A percentile compares a stretch with the other conserved stretches of the same genome.
phyloP scores from a whole-genome alignment of 2,329 filamentous ascomycete species.

The Aspergillus ustus region DNA sequence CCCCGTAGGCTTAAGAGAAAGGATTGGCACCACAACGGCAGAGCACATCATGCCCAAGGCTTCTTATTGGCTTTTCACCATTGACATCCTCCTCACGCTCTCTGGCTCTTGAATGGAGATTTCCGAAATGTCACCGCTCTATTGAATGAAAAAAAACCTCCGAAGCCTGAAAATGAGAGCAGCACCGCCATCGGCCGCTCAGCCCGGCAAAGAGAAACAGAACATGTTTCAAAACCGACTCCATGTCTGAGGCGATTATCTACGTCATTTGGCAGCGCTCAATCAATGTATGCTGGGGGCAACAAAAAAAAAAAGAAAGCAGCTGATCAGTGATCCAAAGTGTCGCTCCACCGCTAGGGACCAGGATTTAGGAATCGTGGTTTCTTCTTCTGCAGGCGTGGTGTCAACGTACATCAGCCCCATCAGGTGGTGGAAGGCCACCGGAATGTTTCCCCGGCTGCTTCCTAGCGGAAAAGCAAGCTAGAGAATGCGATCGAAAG shows the following conservation, averaged over 20 bases:
- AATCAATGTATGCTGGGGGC: not conserved
- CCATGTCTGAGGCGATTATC: constrained; percentile 9
- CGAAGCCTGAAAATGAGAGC: not conserved
- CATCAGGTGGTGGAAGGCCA: constrained; percentile 9
- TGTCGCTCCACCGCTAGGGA: constrained; percentile 9
- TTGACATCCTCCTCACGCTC: not conserved
- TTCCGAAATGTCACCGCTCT: not conserved
- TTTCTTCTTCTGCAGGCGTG: constrained; percentile 13
- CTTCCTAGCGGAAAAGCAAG: constrained; percentile 1
- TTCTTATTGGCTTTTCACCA: constrained; percentile 7
- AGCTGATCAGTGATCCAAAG: constrained; percentile 1
- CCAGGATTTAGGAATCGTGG: constrained; percentile 15
- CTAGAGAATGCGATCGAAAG: constrained; percentile 4
- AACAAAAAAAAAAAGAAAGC: constrained; percentile 7
- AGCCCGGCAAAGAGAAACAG: constrained; percentile 8
- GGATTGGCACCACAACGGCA: constrained; percentile 21
- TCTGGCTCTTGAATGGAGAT: not conserved
- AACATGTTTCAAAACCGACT: constrained; percentile 4
- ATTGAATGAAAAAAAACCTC: not conserved
- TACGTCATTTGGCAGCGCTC: constrained; percentile 16
- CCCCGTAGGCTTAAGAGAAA: not conserved
- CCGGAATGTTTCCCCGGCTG: constrained; percentile 18
- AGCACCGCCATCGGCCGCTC: not conserved
- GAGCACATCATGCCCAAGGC: constrained; percentile 22
- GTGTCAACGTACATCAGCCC: constrained; percentile 19